Conservation (phyloP, 768 basidiomycete species). For the Mycena olivaceomarginata region DNA sequence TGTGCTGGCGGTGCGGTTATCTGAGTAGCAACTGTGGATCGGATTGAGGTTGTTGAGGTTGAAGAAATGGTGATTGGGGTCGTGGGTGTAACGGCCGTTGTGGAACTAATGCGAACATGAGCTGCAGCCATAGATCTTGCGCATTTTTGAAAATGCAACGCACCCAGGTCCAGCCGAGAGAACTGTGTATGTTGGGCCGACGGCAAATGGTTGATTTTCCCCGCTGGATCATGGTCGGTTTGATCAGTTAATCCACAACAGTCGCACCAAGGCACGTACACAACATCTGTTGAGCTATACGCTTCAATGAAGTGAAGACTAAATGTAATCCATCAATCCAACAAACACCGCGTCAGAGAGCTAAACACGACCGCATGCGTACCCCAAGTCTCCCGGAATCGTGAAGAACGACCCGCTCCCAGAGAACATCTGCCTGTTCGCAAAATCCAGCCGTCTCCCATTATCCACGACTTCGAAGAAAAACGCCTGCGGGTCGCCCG, state of each 20-base stretch:
- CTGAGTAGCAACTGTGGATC: slow-evolving; percentile 5
- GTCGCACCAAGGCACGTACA: slow-evolving; percentile 3
- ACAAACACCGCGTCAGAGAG: background rate
- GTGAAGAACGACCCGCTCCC: slow-evolving; percentile 37
- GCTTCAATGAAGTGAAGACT: slow-evolving; percentile 36
- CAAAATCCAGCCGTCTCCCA: background rate
- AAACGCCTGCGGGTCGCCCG: slow-evolving; percentile 32
- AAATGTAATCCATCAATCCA: background rate
- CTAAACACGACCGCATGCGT: background rate
- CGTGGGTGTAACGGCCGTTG: background rate
- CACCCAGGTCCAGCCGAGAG: slow-evolving; percentile 11
- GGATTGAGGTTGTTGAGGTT: background rate
- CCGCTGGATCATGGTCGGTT: slow-evolving; percentile 15
- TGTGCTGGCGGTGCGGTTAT: background rate
- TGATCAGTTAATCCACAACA: background rate
- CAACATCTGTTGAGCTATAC: slow-evolving; percentile 19
- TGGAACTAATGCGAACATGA: background rate
- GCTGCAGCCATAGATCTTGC: background rate
- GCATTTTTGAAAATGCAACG: background rate
- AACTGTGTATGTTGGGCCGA: slow-evolving; percentile 31
- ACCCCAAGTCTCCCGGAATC: slow-evolving; percentile 32
- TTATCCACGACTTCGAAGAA: slow-evolving; percentile 36
- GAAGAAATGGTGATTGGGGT: background rate
- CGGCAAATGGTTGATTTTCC: slow-evolving; percentile 20
- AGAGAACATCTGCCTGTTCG: background rate